phyloP scores from a whole-genome alignment of 192 early-diverging fungal species.

The Paraglomus brasilianum region DNA sequence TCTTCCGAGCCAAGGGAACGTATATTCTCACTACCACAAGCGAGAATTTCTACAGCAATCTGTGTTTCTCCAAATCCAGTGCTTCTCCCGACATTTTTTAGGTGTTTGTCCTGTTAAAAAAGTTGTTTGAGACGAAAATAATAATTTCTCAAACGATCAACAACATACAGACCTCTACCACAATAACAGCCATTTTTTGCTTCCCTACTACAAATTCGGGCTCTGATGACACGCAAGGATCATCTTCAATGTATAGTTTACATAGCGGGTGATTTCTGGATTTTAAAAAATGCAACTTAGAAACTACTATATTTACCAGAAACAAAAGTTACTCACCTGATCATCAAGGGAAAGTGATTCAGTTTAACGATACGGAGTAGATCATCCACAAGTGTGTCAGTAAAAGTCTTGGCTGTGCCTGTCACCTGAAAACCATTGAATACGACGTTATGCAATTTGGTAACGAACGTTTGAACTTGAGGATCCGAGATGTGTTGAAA shows the following conservation, averaged over 20 bases:
- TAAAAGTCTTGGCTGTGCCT: neutral
- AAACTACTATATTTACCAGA: neutral
- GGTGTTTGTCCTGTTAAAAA: conserved; percentile 3
- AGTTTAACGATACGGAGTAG: neutral
- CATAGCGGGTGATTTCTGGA: neutral
- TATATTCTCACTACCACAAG: neutral
- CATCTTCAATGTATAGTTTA: neutral
- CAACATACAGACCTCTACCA: neutral
- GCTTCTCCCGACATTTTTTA: neutral
- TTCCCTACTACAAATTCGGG: conserved; percentile 5
- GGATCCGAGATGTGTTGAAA: neutral
- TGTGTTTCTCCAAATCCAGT: neutral
- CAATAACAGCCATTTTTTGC: neutral
- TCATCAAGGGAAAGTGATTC: neutral
- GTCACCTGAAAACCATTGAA: no score
- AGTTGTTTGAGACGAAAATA: neutral
- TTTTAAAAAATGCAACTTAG: no score
- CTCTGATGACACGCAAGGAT: neutral
- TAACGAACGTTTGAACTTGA: neutral
- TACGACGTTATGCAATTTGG: neutral
- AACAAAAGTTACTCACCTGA: neutral
- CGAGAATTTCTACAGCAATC: neutral
- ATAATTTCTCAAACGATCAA: no score
- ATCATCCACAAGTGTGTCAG: neutral
- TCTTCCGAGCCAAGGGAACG: neutral